Conservation (phyloP, 2,329 filamentous ascomycete genomes). For the Tolypocladium pustulatum region DNA sequence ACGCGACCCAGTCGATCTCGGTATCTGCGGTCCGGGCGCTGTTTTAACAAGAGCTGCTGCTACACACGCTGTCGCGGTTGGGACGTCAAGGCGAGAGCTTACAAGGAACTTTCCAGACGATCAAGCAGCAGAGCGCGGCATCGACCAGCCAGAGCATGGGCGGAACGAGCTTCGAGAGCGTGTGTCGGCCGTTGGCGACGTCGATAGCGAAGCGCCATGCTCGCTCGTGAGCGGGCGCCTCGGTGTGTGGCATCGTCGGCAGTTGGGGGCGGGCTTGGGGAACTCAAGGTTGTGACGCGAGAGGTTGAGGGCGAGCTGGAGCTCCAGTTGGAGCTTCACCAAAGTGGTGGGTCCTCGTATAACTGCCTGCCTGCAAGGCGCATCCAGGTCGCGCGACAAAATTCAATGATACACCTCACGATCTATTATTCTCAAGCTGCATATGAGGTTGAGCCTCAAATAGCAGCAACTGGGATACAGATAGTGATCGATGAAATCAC, state of each 20-base stretch:
- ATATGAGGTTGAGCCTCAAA: too few species aligned
- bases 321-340: background rate
- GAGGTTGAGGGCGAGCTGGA: background rate
- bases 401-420: background rate
- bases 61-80: background rate
- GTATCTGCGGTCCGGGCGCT: constrained; percentile 49
- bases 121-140: constrained; percentile 56
- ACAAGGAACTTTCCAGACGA: constrained; percentile 82
- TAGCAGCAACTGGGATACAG: too few species aligned
- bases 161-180: constrained; percentile 38
- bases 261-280: background rate
- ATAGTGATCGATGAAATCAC: background rate
- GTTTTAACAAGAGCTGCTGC: background rate
- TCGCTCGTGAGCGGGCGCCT: constrained; percentile 13
- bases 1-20: constrained; percentile 95
- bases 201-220: constrained; percentile 25
- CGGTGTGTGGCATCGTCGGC: constrained; percentile 16
- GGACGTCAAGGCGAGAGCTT: constrained; percentile 20
- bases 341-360: background rate
- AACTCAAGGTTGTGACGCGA: background rate
- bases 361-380: too few species aligned
- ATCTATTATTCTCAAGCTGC: background rate
- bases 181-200: constrained; percentile 37
- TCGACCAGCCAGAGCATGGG: constrained; percentile 60
- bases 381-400: background rate